Base-by-base conservation (phyloP, 352 stramenopile species). In the Globisporangium spinosum region DNA sequence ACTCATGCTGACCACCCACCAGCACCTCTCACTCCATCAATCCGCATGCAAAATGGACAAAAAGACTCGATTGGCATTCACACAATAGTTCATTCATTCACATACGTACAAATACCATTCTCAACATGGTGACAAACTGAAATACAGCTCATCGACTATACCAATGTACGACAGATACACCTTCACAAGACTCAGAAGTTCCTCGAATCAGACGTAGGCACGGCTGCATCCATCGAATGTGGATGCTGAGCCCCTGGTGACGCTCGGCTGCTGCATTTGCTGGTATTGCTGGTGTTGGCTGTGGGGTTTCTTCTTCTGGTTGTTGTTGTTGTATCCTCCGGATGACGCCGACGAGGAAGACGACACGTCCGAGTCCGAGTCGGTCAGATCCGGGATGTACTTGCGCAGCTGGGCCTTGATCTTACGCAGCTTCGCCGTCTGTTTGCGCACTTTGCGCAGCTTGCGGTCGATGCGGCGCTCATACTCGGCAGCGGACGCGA, bases 391-490 rank as follows among this genome's bases (percentile, higher is more conserved):
- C 27, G 78, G 76, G 6, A 86, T 76, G 58, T 81, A 83, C 43
- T 86, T 76, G 58, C 81, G 79, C 51, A 86, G 65, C 66, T 84
- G 75, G n/a, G 32, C 29, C 61, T 73, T 76, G 34, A 86, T 68
- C 64, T 75, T 75, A 6, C 68, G 64, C 2, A 86, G 72, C 34
- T 77, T 66, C 43, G 65, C 70, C 25, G 70, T 81, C 70, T 86
- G 74, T 58, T 78, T 78, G 45, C 67, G 65, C 62, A 86, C 68
- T 40, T 83, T 75, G 2, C 72, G 76, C 65, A 86, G 53, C 51
- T 86, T 86, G 58, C 65, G 73, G 47, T 86, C 78, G 29, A 86
- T 47, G 4, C 76, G 76, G 43, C 68, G 68, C 57, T 86, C 78
- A 49, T 77, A 79, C 34, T 86, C 72, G 15, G 51, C 64, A 57